Evolutionary conservation across 139 green algal genomes (phyloP), one percentile per base, ranked within the genome.

Genomic region (Chlorella vulgaris): DNA sequence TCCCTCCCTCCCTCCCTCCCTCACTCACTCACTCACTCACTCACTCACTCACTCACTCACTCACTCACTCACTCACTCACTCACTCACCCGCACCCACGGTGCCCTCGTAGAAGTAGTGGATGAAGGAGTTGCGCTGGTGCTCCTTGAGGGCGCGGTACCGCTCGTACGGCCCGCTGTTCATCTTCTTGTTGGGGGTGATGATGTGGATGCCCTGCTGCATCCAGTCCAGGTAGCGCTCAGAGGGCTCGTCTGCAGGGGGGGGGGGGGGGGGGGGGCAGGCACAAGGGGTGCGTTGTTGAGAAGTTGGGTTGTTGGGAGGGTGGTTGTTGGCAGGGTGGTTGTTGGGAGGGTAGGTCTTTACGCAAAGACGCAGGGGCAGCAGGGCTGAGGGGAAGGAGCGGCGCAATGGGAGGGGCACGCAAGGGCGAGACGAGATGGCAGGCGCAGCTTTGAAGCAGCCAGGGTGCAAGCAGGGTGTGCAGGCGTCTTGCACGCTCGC

Each of bases 181-280:
- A 97, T 88, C 89, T 98, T 98, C 90, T 99, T 99, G 93, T 99
- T 99, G 80, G 94, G 94, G 6, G 95, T 98, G 81, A 97, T 91
- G 75, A 97, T 88, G 88, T 97, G 92, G 81, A 97, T 92, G 76
- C 96, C 96, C 75, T 91, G 74, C 40, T 76, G 76, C 90, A 99
- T 94, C 96, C 96, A 99, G 26, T 91, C 75, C 60, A 95, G 81
- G 87, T 98, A 98, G 29, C 87, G 60, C 24, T 77, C 66, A 3
- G 91, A 70, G 0, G 92, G 91, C 18, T 42, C 85, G 10, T 96
- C 95, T 71, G 77, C 65, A 68, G 2, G 18, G 5, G 61, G 24
- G 18, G 36, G 53, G 51, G 51, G 31, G 50, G n/a, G 31, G 39
- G 38, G 39, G 42, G 68, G 68, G n/a, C n/a, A n/a, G n/a, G n/a